phyloP scores from a whole-genome alignment of 2,329 filamentous ascomycete species.

The Monascus ruber region DNA sequence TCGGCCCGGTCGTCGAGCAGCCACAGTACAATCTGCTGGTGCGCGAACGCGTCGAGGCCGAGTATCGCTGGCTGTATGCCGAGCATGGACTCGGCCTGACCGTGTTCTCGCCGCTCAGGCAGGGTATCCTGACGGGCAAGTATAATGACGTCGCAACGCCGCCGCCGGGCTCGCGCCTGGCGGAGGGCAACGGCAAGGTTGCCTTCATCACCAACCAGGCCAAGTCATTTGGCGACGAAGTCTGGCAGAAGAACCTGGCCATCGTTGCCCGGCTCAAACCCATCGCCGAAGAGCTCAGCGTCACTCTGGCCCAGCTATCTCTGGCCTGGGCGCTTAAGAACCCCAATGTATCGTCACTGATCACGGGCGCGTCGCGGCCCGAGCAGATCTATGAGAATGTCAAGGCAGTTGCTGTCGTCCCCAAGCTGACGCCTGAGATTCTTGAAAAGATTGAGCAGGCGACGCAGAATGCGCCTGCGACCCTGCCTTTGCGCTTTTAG shows the following conservation, averaged over 20 bases:
- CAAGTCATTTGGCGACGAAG: slow-evolving; percentile 28
- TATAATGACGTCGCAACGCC: slow-evolving; percentile 45
- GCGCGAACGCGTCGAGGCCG: slow-evolving; percentile 52
- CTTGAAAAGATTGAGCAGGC: slow-evolving; percentile 37
- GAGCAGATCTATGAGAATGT: slow-evolving; percentile 33
- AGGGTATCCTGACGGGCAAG: slow-evolving; percentile 54
- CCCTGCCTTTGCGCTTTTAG: no score
- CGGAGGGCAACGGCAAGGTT: slow-evolving; percentile 39
- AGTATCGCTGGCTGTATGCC: slow-evolving; percentile 50
- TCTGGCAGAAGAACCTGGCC: slow-evolving; percentile 12
- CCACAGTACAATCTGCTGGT: slow-evolving; percentile 55
- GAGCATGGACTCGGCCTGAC: slow-evolving; percentile 52
- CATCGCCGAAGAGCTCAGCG: slow-evolving; percentile 54
- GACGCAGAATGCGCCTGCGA: slow-evolving; percentile 9
- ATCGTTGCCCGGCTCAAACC: no score
- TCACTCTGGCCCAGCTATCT: slow-evolving; percentile 45
- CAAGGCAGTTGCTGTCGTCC: slow-evolving; percentile 32
- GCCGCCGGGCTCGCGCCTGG: slow-evolving; percentile 48
- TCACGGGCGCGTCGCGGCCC: slow-evolving; percentile 37
- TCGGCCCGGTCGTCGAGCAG: slow-evolving; percentile 57
- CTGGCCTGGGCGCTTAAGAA: slow-evolving; percentile 48
- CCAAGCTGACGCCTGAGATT: slow-evolving; percentile 32
- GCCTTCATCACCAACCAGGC: slow-evolving; percentile 41
- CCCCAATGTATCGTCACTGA: slow-evolving; percentile 44
- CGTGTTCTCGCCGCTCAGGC: slow-evolving; percentile 51